Conservation (phyloP, 495 filamentous ascomycete species). For the Tuber microsphaerosporum region DNA sequence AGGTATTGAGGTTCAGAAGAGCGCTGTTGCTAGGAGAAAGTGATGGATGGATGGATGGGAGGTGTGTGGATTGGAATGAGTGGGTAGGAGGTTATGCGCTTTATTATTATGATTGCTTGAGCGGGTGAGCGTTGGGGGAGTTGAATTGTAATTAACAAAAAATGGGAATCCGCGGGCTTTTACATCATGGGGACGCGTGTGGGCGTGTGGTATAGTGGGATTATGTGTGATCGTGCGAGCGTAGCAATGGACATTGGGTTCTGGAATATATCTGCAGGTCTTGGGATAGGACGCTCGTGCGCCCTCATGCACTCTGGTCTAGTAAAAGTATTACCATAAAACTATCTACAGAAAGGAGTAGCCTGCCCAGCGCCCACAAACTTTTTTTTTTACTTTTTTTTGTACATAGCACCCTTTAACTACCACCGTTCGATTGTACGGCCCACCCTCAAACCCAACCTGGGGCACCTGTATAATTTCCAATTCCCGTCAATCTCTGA, state of each 20-base stretch:
- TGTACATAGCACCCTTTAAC: background rate
- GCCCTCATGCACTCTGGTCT: background rate
- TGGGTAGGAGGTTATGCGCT: background rate
- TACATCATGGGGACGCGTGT: background rate
- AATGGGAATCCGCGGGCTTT: background rate
- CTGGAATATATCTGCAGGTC: background rate
- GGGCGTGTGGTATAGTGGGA: background rate
- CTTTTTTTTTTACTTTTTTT: background rate
- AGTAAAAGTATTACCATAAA: background rate
- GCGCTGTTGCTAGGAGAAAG: slow-evolving; percentile 7
- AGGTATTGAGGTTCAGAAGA: slow-evolving; percentile 62
- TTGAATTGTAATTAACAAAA: background rate
- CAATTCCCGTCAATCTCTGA: background rate
- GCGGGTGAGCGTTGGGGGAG: background rate
- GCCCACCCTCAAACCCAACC: background rate
- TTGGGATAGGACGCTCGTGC: background rate
- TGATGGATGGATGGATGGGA: background rate
- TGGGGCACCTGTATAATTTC: background rate
- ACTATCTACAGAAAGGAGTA: background rate
- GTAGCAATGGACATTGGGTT: background rate
- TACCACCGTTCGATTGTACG: background rate
- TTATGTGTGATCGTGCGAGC: background rate
- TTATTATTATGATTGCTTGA: background rate
- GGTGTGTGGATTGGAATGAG: background rate
- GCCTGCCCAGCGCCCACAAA: background rate